Base-by-base conservation (phyloP, 176 grass and related monocot species). In the Aechmea fasciata region DNA sequence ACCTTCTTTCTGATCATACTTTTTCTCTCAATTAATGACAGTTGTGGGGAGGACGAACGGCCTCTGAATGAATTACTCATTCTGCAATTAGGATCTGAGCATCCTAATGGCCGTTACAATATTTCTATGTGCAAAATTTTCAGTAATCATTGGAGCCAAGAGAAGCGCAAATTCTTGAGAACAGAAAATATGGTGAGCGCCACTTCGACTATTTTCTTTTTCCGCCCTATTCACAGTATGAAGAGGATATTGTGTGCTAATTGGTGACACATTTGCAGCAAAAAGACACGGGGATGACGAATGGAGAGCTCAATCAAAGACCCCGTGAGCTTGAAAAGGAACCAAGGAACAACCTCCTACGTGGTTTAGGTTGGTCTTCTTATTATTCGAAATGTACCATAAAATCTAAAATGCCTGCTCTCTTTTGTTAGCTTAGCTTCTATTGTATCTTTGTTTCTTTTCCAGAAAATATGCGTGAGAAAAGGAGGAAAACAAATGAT, bases 51-150 rank as follows among this genome's bases (percentile, higher is more conserved):
- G 73, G 90, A 99, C 71, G 95, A 99, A 65, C 84, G 87, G 0
- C 95, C 95, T 29, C 66, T 99, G 33, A 99, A 99, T 17, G 84
- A 99, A 78, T 57, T 99, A 52, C 83, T 99, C 69, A 86, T 99
- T 54, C 80, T 99, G 74, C 95, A 99, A 9, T 78, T 88, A 74
- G 95, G 95, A 52, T 90, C 95, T 10, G 90, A 92, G 63, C 95
- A 94, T 83, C 89, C 95, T 57, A 93, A 99, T 78, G 87, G 90
- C 19, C 89, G 90, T 1, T 93, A 90, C 69, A 99, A 99, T 81
- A 85, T 93, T 14, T 80, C 90, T 2, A 90, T 99, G 90, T 94
- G 95, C 82, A 99, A 99, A 75, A 84, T 87, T 80, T 84, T 93
- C 73, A 85, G 95, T 66, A 90, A 83, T 41, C 89, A 99, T 9